phyloP scores from a whole-genome alignment of 768 basidiomycete genomes.

The Hericium alpestre region DNA sequence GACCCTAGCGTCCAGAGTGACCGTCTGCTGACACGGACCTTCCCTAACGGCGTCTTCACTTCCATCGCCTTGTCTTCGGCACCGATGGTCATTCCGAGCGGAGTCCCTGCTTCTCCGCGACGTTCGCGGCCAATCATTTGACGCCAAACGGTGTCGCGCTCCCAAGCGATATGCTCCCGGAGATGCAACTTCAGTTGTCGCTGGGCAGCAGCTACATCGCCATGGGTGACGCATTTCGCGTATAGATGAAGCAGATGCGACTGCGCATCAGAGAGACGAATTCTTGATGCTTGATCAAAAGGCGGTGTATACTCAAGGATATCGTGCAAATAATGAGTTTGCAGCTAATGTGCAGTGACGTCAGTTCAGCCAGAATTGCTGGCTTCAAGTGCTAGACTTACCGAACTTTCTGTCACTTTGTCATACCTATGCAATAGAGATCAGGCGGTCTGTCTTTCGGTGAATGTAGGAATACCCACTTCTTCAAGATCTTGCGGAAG shows the following conservation, averaged over 20 bases:
- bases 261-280: slow-evolving; percentile 48
- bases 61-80: slow-evolving; percentile 35
- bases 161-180: slow-evolving; percentile 92
- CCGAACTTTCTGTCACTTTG: slow-evolving; percentile 76
- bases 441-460: not conserved
- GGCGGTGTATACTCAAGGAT: slow-evolving; percentile 58
- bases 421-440: slow-evolving; percentile 56
- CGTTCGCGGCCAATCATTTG: slow-evolving; percentile 86
- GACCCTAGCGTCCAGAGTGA: slow-evolving; percentile 50
- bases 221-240: slow-evolving; percentile 72
- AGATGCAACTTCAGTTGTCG: slow-evolving; percentile 81
- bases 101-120: slow-evolving; percentile 37
- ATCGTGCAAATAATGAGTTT: slow-evolving; percentile 66
- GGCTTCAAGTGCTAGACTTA: slow-evolving; percentile 15
- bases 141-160: slow-evolving; percentile 95
- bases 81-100: slow-evolving; percentile 16
- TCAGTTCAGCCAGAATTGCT: not conserved
- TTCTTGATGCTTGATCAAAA: slow-evolving; percentile 55
- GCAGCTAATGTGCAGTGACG: slow-evolving; percentile 35
- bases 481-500: slow-evolving; percentile 92
- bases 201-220: slow-evolving; percentile 56
- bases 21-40: slow-evolving; percentile 53
- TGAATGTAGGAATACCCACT: slow-evolving; percentile 38
- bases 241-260: slow-evolving; percentile 60
- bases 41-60: slow-evolving; percentile 57